Conservation (phyloP, 2,329 filamentous ascomycete genomes). For the Ceratocystis harringtonii region DNA sequence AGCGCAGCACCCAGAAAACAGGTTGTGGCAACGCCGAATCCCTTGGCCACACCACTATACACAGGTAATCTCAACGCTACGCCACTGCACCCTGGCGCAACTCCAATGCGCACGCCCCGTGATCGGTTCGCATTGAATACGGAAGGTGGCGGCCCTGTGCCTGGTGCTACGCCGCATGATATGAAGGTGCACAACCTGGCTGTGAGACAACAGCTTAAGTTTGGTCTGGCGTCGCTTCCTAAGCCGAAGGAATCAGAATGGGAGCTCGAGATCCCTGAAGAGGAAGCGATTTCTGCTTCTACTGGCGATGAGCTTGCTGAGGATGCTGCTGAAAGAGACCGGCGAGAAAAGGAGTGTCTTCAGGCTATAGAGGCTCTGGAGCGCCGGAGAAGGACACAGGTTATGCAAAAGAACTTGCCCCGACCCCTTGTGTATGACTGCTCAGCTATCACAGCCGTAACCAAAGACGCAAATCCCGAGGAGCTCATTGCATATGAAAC, state of each 20-base stretch:
- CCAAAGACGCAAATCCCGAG: slow-evolving; percentile 47
- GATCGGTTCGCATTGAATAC: slow-evolving; percentile 76
- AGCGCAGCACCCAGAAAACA: slow-evolving; percentile 69
- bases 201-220: slow-evolving; percentile 51
- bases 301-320: slow-evolving; percentile 38
- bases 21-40: slow-evolving; percentile 80
- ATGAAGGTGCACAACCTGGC: slow-evolving; percentile 55
- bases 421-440: slow-evolving; percentile 61
- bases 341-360: slow-evolving; percentile 55
- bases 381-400: slow-evolving; percentile 70
- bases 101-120: slow-evolving; percentile 73
- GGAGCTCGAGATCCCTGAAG: slow-evolving; percentile 84
- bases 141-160: slow-evolving; percentile 50
- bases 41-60: slow-evolving; percentile 77
- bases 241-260: slow-evolving; percentile 88
- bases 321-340: slow-evolving; percentile 58
- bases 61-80: slow-evolving; percentile 47
- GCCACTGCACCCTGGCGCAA: slow-evolving; percentile 55
- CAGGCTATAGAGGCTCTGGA: slow-evolving; percentile 64
- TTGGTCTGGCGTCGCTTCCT: slow-evolving; percentile 66
- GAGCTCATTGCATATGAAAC: slow-evolving; percentile 61
- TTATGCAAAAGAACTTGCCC: slow-evolving; percentile 74
- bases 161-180: slow-evolving; percentile 58
- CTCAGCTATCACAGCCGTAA: slow-evolving; percentile 38
- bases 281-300: slow-evolving; percentile 44